phyloP scores from a whole-genome alignment of 768 basidiomycete species.

The Lactarius hatsudake region DNA sequence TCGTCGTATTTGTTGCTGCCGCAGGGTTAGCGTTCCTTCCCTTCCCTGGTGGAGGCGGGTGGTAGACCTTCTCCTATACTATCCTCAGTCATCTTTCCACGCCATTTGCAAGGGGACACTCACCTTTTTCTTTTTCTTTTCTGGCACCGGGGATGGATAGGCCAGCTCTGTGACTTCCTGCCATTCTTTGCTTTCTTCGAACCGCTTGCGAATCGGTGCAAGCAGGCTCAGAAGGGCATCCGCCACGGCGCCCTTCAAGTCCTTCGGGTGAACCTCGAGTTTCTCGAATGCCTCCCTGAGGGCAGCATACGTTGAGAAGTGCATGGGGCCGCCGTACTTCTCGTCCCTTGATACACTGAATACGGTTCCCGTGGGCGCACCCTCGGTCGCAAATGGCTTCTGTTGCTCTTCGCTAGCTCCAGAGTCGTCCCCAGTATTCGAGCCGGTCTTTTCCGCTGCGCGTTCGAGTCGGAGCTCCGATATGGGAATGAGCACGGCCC shows the following conservation, averaged over 20 bases:
- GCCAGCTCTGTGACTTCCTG: slow-evolving; percentile 71
- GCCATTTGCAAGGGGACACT: neutral
- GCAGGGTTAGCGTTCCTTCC: slow-evolving; percentile 52
- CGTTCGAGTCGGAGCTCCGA: slow-evolving; percentile 69
- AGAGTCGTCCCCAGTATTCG: slow-evolving; percentile 43
- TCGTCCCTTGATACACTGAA: slow-evolving; percentile 76
- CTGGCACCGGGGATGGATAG: slow-evolving; percentile 73
- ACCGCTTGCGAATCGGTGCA: slow-evolving; percentile 76
- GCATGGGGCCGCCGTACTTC: slow-evolving; percentile 77
- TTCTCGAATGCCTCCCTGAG: slow-evolving; percentile 72
- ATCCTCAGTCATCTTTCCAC: slow-evolving; percentile 2
- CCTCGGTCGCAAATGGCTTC: slow-evolving; percentile 59
- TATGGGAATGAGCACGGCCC: slow-evolving; percentile 87
- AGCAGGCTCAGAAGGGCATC: slow-evolving; percentile 72
- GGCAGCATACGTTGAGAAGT: slow-evolving; percentile 65
- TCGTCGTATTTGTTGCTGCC: slow-evolving; percentile 3
- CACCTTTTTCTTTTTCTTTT: slow-evolving; percentile 64
- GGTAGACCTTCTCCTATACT: slow-evolving; percentile 71
- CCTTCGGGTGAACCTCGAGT: slow-evolving; percentile 82
- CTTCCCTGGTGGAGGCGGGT: slow-evolving; percentile 79
- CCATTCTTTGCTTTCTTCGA: slow-evolving; percentile 78
- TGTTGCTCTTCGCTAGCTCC: slow-evolving; percentile 45
- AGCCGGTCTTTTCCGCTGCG: slow-evolving; percentile 42
- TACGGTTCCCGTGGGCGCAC: slow-evolving; percentile 77
- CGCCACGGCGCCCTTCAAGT: slow-evolving; percentile 78